Conservation (phyloP, 306 rosid species). For the Fragaria ananassa region DNA sequence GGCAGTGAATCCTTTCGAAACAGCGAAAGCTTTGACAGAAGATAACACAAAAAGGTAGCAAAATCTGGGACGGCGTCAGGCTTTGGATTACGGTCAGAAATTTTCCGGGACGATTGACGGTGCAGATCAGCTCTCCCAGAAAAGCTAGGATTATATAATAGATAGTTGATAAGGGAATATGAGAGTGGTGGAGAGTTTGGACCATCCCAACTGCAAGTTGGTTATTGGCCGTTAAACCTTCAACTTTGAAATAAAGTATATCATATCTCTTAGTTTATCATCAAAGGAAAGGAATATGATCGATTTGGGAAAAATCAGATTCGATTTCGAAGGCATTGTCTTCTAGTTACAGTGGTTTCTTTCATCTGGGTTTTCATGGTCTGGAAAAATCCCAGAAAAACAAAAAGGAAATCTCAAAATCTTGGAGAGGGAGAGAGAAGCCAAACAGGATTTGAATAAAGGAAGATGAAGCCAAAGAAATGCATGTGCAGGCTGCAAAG, state of each 20-base stretch:
- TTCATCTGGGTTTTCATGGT: slow-evolving; percentile 19
- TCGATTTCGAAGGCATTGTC: slow-evolving; percentile 25
- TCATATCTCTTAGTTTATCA: neutral
- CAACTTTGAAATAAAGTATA: slow-evolving; percentile 1
- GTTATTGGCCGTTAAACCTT: slow-evolving; percentile 54
- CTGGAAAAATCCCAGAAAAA: slow-evolving; percentile 10
- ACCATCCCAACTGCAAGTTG: slow-evolving; percentile 36
- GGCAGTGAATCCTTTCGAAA: slow-evolving; percentile 24
- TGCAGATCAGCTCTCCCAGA: slow-evolving; percentile 19
- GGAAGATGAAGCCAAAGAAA: slow-evolving; percentile 11
- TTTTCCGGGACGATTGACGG: slow-evolving; percentile 26
- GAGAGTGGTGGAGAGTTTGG: slow-evolving; percentile 5
- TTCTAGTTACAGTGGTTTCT: slow-evolving; percentile 27
- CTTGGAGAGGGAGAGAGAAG: slow-evolving; percentile 10
- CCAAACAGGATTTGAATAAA: slow-evolving; percentile 3
- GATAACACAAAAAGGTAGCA: slow-evolving; percentile 39
- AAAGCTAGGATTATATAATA: neutral
- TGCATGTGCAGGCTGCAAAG: slow-evolving; percentile 63
- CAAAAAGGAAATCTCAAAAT: slow-evolving; percentile 14
- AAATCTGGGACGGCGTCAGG: slow-evolving; percentile 26
- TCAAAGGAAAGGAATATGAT: neutral
- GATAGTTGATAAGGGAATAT: neutral
- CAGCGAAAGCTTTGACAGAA: slow-evolving; percentile 28
- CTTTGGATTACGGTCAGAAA: slow-evolving; percentile 1
- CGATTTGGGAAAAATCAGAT: neutral